Evolutionary conservation across 306 rosid species (phyloP).

Genomic region (Astragalus membranaceus): DNA sequence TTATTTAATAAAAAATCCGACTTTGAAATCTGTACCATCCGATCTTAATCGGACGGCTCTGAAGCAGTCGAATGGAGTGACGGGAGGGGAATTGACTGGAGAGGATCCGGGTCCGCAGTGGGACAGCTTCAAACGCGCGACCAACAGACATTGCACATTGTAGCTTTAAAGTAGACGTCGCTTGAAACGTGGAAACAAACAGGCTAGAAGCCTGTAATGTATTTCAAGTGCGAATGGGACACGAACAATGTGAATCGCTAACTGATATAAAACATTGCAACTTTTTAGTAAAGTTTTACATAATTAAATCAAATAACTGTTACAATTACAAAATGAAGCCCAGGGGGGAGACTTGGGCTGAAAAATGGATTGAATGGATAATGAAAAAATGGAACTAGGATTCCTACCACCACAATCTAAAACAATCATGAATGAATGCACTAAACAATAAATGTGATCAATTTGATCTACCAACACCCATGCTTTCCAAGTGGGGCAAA

Average conservation of each 20-base stretch:
- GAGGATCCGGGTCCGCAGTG: too few species aligned
- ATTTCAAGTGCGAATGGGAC: neutral
- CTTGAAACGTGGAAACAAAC: too few species aligned
- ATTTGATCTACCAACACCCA: conserved; percentile 31
- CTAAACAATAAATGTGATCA: conserved; percentile 34
- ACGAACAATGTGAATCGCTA: neutral
- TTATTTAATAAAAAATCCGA: too few species aligned
- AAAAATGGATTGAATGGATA: conserved; percentile 60
- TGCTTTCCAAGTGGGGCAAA: conserved; percentile 31
- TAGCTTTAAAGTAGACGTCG: too few species aligned
- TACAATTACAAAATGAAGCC: conserved; percentile 53
- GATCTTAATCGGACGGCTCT: too few species aligned
- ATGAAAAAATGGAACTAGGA: conserved; percentile 38
- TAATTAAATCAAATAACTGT: conserved; percentile 30
- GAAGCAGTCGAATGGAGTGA: too few species aligned
- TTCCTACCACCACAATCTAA: conserved; percentile 31
- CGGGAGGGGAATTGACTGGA: too few species aligned
- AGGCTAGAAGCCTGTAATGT: too few species aligned
- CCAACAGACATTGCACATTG: too few species aligned
- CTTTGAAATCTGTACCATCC: too few species aligned
- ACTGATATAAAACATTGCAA: conserved; percentile 5
- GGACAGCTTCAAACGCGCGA: too few species aligned
- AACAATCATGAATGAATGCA: conserved; percentile 52
- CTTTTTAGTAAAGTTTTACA: conserved; percentile 21
- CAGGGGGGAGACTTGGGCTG: conserved; percentile 20